These are phyloP conservation scores for Pythium monospermum DNA, from an alignment of 352 stramenopile genomes.

Conservation along the genomic window DNA sequence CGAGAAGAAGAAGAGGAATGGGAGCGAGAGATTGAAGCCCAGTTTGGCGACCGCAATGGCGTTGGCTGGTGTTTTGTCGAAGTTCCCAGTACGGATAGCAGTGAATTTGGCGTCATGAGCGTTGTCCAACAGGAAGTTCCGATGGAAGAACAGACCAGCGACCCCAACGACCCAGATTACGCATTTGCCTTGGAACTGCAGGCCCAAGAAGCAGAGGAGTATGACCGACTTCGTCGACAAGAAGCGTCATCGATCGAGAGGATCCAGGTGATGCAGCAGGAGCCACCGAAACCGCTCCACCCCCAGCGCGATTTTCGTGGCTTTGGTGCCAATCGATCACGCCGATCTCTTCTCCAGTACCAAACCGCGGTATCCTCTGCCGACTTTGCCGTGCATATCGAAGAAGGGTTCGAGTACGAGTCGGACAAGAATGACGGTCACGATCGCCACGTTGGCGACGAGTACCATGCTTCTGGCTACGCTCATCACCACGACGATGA, in stretches of 20 bases:
- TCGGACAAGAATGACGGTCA: conserved; percentile 8
- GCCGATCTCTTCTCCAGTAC: conserved; percentile 11
- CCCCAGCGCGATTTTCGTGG: conserved; percentile 4
- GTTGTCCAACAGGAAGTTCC: conserved; percentile 67
- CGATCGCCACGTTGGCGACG: conserved; percentile 5
- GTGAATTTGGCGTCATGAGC: conserved; percentile 59
- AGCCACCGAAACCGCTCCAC: conserved; percentile 17
- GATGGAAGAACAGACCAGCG: conserved; percentile 27
- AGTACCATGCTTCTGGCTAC: neutral
- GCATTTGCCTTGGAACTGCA: conserved; percentile 70
- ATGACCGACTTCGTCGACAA: conserved; percentile 62
- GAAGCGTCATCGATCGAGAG: conserved; percentile 65
- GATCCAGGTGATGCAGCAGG: conserved; percentile 50
- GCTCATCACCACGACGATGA: neutral
- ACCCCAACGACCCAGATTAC: conserved; percentile 57
- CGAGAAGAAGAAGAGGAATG: conserved; percentile 65
- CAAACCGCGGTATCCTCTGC: conserved; percentile 7
- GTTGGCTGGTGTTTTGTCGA: conserved; percentile 74
- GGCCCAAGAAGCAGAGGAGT: conserved; percentile 66
- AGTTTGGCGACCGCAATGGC: conserved; percentile 52
- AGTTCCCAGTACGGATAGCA: conserved; percentile 42
- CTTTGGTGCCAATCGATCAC: neutral
- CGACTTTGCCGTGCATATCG: conserved; percentile 18
- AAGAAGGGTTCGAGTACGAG: conserved; percentile 23
- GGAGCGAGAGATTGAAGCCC: conserved; percentile 53